A percentile compares a stretch with the other conserved stretches of the same genome.
Conservation (phyloP, 768 basidiomycete genomes). For the Rhizopogon salebrosus region DNA sequence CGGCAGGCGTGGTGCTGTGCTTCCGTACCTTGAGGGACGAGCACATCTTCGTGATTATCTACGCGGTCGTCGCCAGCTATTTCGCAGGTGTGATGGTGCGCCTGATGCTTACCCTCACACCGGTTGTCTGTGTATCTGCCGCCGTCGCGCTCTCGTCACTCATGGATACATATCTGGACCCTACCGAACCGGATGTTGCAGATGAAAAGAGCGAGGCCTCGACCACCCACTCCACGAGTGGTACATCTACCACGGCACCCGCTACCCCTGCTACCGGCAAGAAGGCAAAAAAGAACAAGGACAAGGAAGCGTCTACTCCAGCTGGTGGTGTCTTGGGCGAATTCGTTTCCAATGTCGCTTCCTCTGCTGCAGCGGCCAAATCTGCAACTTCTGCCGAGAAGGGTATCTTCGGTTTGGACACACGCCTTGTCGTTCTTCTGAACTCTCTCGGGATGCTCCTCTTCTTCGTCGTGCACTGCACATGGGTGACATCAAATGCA, state of each 20-base stretch:
- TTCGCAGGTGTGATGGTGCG: constrained; percentile 99
- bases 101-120: constrained; percentile 94
- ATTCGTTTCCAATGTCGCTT: constrained; percentile 34
- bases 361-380: constrained; percentile 21
- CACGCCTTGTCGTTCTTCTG: constrained; percentile 68
- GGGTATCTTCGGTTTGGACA: constrained; percentile 84
- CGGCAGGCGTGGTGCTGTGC: constrained; percentile 90
- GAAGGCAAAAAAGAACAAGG: constrained; percentile 54
- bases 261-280: constrained; percentile 24
- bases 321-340: constrained; percentile 34
- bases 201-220: constrained; percentile 7
- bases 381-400: constrained; percentile 22
- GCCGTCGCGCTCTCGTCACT: constrained; percentile 88
- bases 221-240: constrained; percentile 9
- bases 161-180: constrained; percentile 88
- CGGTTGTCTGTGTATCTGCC: constrained; percentile 90
- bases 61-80: constrained; percentile 92
- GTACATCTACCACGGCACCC: constrained; percentile 23
- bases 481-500: constrained; percentile 90
- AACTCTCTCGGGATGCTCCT: constrained; percentile 74
- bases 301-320: constrained; percentile 39
- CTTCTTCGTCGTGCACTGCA: constrained; percentile 95
- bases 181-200: constrained; percentile 52
- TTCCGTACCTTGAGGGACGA: constrained; percentile 95
- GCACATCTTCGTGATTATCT: constrained; percentile 98